Percentiles rank a stretch among this genome's conserved stretches.
These are phyloP conservation scores for Aspergillus bertholletiae DNA, from an alignment of 495 filamentous ascomycete species.

Conservation along the genomic window DNA sequence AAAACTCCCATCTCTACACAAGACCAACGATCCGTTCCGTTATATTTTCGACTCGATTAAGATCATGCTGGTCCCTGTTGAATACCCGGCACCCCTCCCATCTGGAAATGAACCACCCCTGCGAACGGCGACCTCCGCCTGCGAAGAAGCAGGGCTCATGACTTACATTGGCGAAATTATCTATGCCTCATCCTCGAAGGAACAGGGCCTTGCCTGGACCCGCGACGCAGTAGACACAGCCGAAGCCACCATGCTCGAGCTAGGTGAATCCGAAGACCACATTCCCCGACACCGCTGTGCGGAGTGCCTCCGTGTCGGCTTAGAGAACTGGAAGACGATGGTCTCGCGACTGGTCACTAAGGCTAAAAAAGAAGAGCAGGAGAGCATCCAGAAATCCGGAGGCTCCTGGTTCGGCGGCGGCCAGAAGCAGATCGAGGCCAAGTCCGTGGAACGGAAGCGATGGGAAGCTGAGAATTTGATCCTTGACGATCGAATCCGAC, in stretches of 20 bases:
- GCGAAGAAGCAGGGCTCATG: slow-evolving; percentile 82
- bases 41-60: slow-evolving; percentile 31
- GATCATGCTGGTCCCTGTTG: slow-evolving; percentile 44
- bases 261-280: slow-evolving; percentile 35
- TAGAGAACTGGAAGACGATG: slow-evolving; percentile 78
- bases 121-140: slow-evolving; percentile 57
- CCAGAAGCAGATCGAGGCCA: slow-evolving; percentile 22
- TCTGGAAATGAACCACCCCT: slow-evolving; percentile 63
- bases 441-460: slow-evolving; percentile 27
- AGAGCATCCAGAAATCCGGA: slow-evolving; percentile 31
- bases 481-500: slow-evolving; percentile 37
- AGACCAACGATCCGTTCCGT: slow-evolving; percentile 51
- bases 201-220: slow-evolving; percentile 78
- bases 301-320: slow-evolving; percentile 67
- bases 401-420: slow-evolving; percentile 54
- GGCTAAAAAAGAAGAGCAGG: slow-evolving; percentile 44
- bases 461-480: slow-evolving; percentile 40
- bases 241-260: slow-evolving; percentile 44
- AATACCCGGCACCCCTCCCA: slow-evolving; percentile 61
- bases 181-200: slow-evolving; percentile 60
- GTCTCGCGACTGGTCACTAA: slow-evolving; percentile 49
- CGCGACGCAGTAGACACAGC: slow-evolving; percentile 74
- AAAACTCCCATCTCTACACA: slow-evolving; percentile 50
- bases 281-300: slow-evolving; percentile 53
- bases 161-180: slow-evolving; percentile 92